Evolutionary conservation across 164 flowering plant species (phyloP), one percentile per base, ranked within the genome.

Genomic region (Paratinospora sagittata): DNA sequence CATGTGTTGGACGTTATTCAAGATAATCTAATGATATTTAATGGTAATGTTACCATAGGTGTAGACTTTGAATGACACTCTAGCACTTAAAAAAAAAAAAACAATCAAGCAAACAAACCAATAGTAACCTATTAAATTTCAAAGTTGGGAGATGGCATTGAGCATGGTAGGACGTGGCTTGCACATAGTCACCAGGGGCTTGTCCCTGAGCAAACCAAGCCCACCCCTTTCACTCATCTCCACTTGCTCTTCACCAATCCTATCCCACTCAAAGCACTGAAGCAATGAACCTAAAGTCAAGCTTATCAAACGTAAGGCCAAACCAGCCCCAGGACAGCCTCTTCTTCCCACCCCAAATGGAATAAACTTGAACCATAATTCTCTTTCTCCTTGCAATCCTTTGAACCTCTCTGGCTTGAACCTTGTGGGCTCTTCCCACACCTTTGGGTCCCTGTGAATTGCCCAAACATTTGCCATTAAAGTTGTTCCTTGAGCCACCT

Each of bases 361-460:
- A 23, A 63, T 26, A 14, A 26, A 63, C 66, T 63, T 27, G 55
- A 47, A 47, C 55, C 14, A 13, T 12, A 12, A 13, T 47, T 47
- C 19, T 3, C 55, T 47, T 3, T 47, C 55, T 12, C 55, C 55
- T 6, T 47, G 55, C 19, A 12, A 4, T 6, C 13, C 66, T 12
- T 12, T 3, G 66, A 63, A 26, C 66, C 66, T 63, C 66, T 63
- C 66, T 3, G 36, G 66, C 16, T 8, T 63, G 17, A 63, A 63
- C 19, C 12, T 27, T 26, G 11, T 6, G 6, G 66, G 66, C 16
- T 63, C 66, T 0, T 27, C 5, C 66, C 66, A 63, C 30, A 27
- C 17, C 66, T 63, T 27, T 23, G 66, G 34, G 34, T 30, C 34
- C 34, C 34, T 30, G 34, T 30, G 34, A 30, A 30, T 30, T 30